A percentile compares a stretch with the other conserved stretches of the same genome.
These are phyloP conservation scores for Neurospora sp. DNA, from an alignment of 495 filamentous ascomycete genomes.

Conservation along the genomic window DNA sequence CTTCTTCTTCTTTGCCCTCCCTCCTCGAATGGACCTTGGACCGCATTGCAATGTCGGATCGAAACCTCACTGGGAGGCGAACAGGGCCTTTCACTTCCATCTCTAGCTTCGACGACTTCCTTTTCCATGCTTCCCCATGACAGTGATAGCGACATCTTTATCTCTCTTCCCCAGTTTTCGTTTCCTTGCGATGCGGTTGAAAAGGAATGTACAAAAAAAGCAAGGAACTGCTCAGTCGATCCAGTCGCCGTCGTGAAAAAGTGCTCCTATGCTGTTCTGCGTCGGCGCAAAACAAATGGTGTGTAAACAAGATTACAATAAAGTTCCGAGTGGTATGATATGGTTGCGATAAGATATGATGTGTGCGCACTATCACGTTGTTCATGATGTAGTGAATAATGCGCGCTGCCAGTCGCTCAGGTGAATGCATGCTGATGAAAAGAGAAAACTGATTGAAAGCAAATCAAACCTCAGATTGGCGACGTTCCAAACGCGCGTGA, in stretches of 20 bases:
- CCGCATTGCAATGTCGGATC: not conserved
- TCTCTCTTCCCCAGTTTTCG: not conserved
- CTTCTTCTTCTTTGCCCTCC: too few species aligned
- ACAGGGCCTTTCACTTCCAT: not conserved
- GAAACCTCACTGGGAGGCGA: not conserved
- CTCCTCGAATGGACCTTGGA: not conserved
- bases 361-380: not conserved
- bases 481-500: not conserved
- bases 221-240: not conserved
- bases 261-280: not conserved
- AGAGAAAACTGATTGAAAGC: not conserved
- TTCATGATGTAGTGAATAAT: not conserved
- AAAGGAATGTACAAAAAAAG: not conserved
- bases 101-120: not conserved
- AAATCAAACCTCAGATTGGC: not conserved
- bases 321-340: not conserved
- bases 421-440: not conserved
- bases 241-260: not conserved
- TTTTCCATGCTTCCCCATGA: not conserved
- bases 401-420: not conserved
- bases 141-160: not conserved
- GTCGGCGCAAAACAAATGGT: not conserved
- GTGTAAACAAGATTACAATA: not conserved
- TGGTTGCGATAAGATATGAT: not conserved
- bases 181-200: not conserved